Base-by-base conservation (phyloP, 805 yeast species). In the Isabelozyma pseudorhagii region DNA sequence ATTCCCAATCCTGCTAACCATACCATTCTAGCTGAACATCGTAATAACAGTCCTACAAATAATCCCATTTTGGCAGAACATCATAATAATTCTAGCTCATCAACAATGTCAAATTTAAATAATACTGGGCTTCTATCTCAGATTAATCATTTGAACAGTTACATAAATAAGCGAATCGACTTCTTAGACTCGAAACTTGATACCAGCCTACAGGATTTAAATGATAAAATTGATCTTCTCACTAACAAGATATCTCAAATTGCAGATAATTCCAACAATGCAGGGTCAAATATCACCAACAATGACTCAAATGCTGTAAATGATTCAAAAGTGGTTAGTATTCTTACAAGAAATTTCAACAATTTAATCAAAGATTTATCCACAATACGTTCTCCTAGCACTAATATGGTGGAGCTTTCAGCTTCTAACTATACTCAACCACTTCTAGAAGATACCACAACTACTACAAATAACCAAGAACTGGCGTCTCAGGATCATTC, bases 151-250 rank as follows among this genome's bases (percentile, higher is more conserved):
- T 21, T 41, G 6, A 18, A 28, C 38, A 42, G 21, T 11, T 28
- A 42, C 38, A 27, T 42, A n/a, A 42, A 42, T 29, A 42, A 42
- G 15, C 36, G 45, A 42, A 42, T 42, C 2, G 45, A 42, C 13
- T 28, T 27, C 21, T 31, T 42, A 11, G 45, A 42, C 10, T 42
- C 45, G 8, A 42, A 42, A 42, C n/a, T 42, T 28, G 45, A 42
- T n/a, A 21, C 45, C 8, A 28, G 15, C 15, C 11, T 42, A 9
- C 36, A 28, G 13, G 28, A 42, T 42, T 21, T 42, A 27, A 42
- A 42, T 42, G 45, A 27, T 8, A 42, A 42, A 31, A 11, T 42
- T 9, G 36, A 11, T 28, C 2, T 42, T 11, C 15, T 42, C 4
- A 42, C 45, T 4, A 31, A 28, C 27, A 42, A 42, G 28, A 9